Percentiles rank a stretch among this genome's conserved stretches.
These are phyloP conservation scores for Kandelia obovata DNA, from an alignment of 345 rosid genomes.

Conservation along the genomic window DNA sequence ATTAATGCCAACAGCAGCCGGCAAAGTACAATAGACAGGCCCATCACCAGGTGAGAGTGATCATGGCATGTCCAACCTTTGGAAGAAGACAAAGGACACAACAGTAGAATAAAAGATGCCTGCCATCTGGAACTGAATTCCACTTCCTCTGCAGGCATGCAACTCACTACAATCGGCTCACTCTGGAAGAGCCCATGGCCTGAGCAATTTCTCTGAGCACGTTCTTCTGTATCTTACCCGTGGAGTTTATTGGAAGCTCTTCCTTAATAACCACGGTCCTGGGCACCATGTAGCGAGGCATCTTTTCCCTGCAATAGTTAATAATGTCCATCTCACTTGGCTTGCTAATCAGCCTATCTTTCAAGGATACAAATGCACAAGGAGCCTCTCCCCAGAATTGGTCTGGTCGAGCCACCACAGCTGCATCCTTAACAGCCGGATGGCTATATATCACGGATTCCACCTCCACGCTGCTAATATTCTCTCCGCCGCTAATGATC, in stretches of 20 bases:
- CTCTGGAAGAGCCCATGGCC: background rate
- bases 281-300: conserved; percentile 85
- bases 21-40: no score
- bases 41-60: no score
- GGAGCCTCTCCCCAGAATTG: conserved; percentile 29
- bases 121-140: background rate
- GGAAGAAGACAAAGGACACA: background rate
- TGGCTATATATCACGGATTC: conserved; percentile 17
- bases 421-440: conserved; percentile 24
- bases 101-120: background rate
- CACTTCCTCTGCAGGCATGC: background rate
- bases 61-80: no score
- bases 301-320: conserved; percentile 44
- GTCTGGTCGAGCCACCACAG: conserved; percentile 26
- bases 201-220: conserved; percentile 54
- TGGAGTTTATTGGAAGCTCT: conserved; percentile 70
- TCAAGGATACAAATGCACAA: conserved; percentile 26
- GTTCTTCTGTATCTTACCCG: conserved; percentile 72
- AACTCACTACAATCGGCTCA: background rate
- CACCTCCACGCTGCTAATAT: conserved; percentile 25
- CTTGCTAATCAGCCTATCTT: background rate
- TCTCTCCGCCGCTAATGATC: conserved; percentile 32
- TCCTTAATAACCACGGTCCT: conserved; percentile 49
- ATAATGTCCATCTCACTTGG: conserved; percentile 42
- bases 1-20: no score